A percentile compares a stretch with the other conserved stretches of the same genome.
Conservation (phyloP, 1,284 basidiomycete genomes). For the Apiotrichum gracile region DNA sequence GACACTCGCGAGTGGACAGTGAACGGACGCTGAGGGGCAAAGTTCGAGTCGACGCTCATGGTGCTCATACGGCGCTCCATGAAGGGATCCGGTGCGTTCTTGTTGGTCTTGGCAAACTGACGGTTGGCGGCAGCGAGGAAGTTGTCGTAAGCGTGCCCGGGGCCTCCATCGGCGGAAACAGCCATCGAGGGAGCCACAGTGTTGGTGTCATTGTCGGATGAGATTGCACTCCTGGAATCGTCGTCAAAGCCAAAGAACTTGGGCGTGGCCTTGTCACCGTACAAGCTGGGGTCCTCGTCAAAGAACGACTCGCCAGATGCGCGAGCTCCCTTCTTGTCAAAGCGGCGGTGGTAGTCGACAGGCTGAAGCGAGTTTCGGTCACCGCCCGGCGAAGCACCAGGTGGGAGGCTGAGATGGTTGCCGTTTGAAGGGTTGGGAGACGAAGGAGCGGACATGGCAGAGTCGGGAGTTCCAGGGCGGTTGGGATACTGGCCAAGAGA, state of each 20-base stretch:
- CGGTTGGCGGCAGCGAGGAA: conserved; percentile 79
- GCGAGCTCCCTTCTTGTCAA: conserved; percentile 34
- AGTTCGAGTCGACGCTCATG: conserved; percentile 27
- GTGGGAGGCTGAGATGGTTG: conserved; percentile 10
- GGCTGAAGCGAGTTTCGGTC: background rate
- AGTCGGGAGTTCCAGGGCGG: conserved; percentile 38
- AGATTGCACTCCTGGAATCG: conserved; percentile 52
- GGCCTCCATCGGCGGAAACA: background rate
- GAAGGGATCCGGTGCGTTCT: conserved; percentile 68
- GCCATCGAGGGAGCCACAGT: conserved; percentile 22
- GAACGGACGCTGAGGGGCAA: conserved; percentile 63
- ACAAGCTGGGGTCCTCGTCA: conserved; percentile 42
- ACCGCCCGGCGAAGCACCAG: background rate
- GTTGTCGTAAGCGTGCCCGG: conserved; percentile 53
- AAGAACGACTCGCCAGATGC: conserved; percentile 46
- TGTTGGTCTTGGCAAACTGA: conserved; percentile 69
- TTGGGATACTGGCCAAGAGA: conserved; percentile 50
- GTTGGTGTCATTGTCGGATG: conserved; percentile 40
- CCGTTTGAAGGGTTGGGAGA: conserved; percentile 29
- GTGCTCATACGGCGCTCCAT: conserved; percentile 52
- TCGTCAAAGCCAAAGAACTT: conserved; percentile 55
- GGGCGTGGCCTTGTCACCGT: conserved; percentile 30
- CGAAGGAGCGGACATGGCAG: conserved; percentile 26
- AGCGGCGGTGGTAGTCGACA: conserved; percentile 41
- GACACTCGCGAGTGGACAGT: conserved; percentile 69